Percentiles rank a stretch among this genome's conserved stretches.
These are phyloP conservation scores for Aspergillus ustus DNA, from an alignment of 2,329 filamentous ascomycete species.

Conservation along the genomic window DNA sequence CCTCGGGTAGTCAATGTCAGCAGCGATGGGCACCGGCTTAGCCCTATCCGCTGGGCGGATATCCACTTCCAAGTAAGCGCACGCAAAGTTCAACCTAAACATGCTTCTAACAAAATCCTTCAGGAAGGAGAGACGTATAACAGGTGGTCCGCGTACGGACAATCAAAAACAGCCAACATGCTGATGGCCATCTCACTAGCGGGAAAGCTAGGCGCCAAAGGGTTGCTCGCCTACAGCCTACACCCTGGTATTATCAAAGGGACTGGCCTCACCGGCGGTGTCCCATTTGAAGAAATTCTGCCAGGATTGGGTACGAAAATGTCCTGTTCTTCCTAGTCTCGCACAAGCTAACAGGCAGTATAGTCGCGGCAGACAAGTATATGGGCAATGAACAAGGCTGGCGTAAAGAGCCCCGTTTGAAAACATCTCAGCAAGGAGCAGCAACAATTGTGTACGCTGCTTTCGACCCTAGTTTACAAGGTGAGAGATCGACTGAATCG, in stretches of 20 bases:
- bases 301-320: conserved; percentile 19
- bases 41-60: conserved; percentile 50
- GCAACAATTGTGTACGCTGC: conserved; percentile 41
- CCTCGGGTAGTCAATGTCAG: conserved; percentile 50
- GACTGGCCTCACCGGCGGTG: conserved; percentile 22
- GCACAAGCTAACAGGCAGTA: background rate
- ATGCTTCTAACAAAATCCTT: background rate
- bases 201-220: conserved; percentile 26
- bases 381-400: conserved; percentile 28
- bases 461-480: conserved; percentile 32
- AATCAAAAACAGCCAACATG: conserved; percentile 54
- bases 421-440: conserved; percentile 33
- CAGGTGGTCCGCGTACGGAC: conserved; percentile 48
- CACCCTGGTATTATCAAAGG: conserved; percentile 36
- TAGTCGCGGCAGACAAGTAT: conserved; percentile 15
- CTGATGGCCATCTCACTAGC: conserved; percentile 48
- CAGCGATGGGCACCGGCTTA: conserved; percentile 51
- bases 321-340: background rate
- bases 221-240: conserved; percentile 29
- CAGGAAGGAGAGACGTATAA: conserved; percentile 34
- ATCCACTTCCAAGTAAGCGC: conserved; percentile 47
- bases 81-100: background rate
- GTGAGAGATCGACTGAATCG: conserved; percentile 13
- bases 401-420: conserved; percentile 22
- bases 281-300: background rate